Base-by-base conservation (phyloP, 345 rosid species). In the Brassica incana region DNA sequence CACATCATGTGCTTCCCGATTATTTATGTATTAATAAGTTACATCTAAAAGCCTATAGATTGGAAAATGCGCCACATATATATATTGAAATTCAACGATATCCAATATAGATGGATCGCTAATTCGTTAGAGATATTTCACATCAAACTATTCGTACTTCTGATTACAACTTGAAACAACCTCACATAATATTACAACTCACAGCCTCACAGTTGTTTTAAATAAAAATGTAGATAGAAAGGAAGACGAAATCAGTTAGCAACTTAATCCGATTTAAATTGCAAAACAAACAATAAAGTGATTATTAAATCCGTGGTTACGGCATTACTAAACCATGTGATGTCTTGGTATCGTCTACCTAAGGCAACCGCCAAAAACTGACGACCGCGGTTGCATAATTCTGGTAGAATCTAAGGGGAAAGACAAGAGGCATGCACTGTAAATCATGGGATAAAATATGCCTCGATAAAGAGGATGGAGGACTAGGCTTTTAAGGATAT, bases 1-100 rank as follows among this genome's bases (percentile, higher is more conserved):
- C 65, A 70, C 75, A 62, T 36, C 71, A 77, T 71, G 71, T 77
- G 76, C 61, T 54, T 54, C 61, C 61, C 25, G 61, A 54, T 54
- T 54, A 54, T 54, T 54, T 54, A 16, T 6, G 25, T 16, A 54
- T 54, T 15, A 54, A 54, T 54, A 54, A 54, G 16, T 54, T 54
- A 50, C 58, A 50, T 50, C 58, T 50, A 14, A 50, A 50, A 50
- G 58, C 58, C 18, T 50, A 16, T 15, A 15, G 16, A 54, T 54
- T 54, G 60, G 60, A 54, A 54, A 54, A 15, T 54, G 23, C 23
- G 20, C 60, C 3, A 54, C 60, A 16, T 54, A 9, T 54, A 54
- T 54, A 54, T 54, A 54, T 54, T 16, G 60, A 54, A 54, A 54
- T 54, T 16, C 23, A 15, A 54, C 23, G 15, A 54, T 54, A 54